Evolutionary conservation across 1,284 basidiomycete species (phyloP), one percentile per base, ranked within the genome.

Genomic region (Moniliella sp.): DNA sequence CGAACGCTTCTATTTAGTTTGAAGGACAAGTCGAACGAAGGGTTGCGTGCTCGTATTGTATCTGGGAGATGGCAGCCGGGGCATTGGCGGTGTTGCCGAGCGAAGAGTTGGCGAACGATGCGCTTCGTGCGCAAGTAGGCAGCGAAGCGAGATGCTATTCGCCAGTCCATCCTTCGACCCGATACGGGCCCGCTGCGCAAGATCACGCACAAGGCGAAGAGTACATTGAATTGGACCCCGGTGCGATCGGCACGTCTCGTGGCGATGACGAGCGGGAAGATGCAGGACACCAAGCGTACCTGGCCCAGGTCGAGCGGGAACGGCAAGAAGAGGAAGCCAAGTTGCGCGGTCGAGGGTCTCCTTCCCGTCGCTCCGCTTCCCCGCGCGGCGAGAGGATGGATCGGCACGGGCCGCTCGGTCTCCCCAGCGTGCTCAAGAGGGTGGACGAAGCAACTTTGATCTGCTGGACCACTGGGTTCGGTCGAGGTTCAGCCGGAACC

Each of bases 141-240:
- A 34, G 48, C 51, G 9, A 40, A 45, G 26, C 36, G 43, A 17
- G 51, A 57, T 18, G 48, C 45, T 18, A 33, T 59, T 27, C 40
- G 50, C 12, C 46, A 46, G 31, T 43, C 43, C 25, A 48, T 55
- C 14, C 32, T 57, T 14, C 34, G 52, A 25, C 28, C 34, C 18
- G 44, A 53, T 15, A 35, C 35, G 14, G 48, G 46, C 1, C 50
- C 50, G 3, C 28, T 50, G 27, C 43, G 55, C 31, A 59, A 59
- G 40, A 50, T 59, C 29, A 59, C 54, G n/a, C 56, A 59, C 42
- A 59, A 59, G 35, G 56, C 33, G 56, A 59, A 41, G 40, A 55
- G 18, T 51, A 57, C 37, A 50, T 59, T 31, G 54, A 59, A 32
- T 42, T 37, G 30, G 53, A 13, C 9, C 23, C n/a, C 11, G 31